phyloP scores from a whole-genome alignment of 2,329 filamentous ascomycete species.

The Fusarium tricinctum region DNA sequence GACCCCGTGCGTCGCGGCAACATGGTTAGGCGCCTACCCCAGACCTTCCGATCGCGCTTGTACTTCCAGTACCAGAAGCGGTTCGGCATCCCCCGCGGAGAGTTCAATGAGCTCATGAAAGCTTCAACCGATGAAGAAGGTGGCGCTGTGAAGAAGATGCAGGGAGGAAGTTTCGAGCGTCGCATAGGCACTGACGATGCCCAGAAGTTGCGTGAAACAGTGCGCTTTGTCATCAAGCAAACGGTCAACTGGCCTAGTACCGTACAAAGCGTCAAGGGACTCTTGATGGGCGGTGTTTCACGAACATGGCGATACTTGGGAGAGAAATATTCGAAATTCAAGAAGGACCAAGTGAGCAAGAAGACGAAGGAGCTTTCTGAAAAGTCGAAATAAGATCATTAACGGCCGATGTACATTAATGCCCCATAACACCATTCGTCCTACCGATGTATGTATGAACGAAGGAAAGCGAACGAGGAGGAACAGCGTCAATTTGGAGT shows the following conservation, averaged over 20 bases:
- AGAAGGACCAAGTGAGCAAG: slow-evolving; percentile 57
- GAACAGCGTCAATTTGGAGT: slow-evolving; percentile 30
- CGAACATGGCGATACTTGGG: slow-evolving; percentile 81
- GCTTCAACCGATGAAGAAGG: slow-evolving; percentile 79
- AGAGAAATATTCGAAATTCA: slow-evolving; percentile 83
- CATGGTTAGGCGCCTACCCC: slow-evolving; percentile 93
- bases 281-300: slow-evolving; percentile 80
- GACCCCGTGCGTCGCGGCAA: slow-evolving; percentile 90
- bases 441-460: slow-evolving; percentile 4
- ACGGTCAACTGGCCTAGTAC: slow-evolving; percentile 95
- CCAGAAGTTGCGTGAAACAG: slow-evolving; percentile 75
- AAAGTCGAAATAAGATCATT: slow-evolving; percentile 36
- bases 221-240: slow-evolving; percentile 83
- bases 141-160: slow-evolving; percentile 75
- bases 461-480: slow-evolving; percentile 3
- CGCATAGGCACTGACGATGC: slow-evolving; percentile 81
- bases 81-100: slow-evolving; percentile 84
- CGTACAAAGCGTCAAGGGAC: slow-evolving; percentile 86
- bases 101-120: slow-evolving; percentile 89
- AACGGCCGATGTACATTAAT: slow-evolving; percentile 11
- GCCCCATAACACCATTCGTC: neutral
- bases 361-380: slow-evolving; percentile 42
- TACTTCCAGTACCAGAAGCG: slow-evolving; percentile 97
- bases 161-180: slow-evolving; percentile 88
- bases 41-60: slow-evolving; percentile 86